Evolutionary conservation across 805 yeast genomes (phyloP).

Genomic region (Saccharomycopsis fibuligera): DNA sequence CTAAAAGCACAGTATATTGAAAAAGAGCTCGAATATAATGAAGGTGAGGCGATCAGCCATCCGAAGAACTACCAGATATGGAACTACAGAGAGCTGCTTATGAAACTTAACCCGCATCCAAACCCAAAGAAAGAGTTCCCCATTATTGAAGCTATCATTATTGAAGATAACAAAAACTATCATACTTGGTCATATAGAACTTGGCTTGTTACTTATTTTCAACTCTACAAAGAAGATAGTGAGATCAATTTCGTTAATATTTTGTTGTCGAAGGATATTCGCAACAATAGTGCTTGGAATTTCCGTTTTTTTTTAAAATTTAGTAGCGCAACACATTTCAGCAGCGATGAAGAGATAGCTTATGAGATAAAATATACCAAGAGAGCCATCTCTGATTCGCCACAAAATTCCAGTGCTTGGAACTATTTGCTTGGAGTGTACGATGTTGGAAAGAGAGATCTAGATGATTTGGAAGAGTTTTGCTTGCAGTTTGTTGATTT

Average conservation of each 20-base stretch:
- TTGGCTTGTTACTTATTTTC: slow-evolving; percentile 65
- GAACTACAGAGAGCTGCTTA: slow-evolving; percentile 77
- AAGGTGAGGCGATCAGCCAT: slow-evolving; percentile 61
- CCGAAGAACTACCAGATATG: slow-evolving; percentile 96
- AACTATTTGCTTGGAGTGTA: slow-evolving; percentile 65
- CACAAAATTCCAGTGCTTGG: slow-evolving; percentile 86
- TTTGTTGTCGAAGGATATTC: slow-evolving; percentile 54
- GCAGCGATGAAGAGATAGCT: slow-evolving; percentile 25
- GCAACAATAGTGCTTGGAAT: slow-evolving; percentile 93
- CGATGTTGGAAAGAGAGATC: slow-evolving; percentile 25
- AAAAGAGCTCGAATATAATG: slow-evolving; percentile 75
- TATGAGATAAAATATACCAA: slow-evolving; percentile 51
- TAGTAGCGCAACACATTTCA: too few species aligned
- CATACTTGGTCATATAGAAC: slow-evolving; percentile 94
- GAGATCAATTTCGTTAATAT: slow-evolving; percentile 49
- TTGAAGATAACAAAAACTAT: slow-evolving; percentile 81
- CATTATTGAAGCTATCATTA: slow-evolving; percentile 59
- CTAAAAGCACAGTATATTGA: slow-evolving; percentile 23
- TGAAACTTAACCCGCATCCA: slow-evolving; percentile 33
- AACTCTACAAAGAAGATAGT: slow-evolving; percentile 35
- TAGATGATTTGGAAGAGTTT: slow-evolving; percentile 39
- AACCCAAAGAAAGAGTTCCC: slow-evolving; percentile 54
- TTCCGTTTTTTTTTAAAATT: slow-evolving; percentile 58
- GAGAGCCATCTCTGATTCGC: slow-evolving; percentile 47
- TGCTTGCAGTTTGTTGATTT: slow-evolving; percentile 36